Conservation (phyloP, 2,329 filamentous ascomycete genomes). For the Aspergillus oerlinghausenensis region DNA sequence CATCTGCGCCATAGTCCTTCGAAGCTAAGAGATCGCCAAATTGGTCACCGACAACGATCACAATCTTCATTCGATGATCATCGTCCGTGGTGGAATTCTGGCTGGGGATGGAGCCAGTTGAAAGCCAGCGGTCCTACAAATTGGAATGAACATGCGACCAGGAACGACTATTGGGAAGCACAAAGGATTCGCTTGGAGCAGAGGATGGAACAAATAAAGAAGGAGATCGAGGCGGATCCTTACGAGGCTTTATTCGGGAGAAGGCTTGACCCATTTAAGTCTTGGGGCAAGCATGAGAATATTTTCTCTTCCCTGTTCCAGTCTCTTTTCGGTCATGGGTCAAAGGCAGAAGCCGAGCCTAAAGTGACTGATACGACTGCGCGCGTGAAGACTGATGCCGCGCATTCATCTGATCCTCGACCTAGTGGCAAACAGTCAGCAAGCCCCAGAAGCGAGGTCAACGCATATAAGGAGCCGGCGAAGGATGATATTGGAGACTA, state of each 20-base stretch:
- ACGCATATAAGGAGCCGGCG: not conserved
- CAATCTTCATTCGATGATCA: conserved; percentile 3
- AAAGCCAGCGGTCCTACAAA: not conserved
- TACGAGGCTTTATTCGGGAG: conserved; percentile 39
- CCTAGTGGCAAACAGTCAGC: conserved; percentile 2
- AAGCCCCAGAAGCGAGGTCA: not conserved
- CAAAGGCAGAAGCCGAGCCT: not conserved
- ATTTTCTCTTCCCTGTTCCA: conserved; percentile 29
- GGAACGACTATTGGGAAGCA: conserved; percentile 17
- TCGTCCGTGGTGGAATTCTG: conserved; percentile 13
- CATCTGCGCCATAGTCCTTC: conserved; percentile 1
- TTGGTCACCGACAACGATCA: not conserved
- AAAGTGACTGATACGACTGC: not conserved
- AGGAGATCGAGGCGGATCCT: conserved; percentile 34
- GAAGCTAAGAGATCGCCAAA: not conserved
- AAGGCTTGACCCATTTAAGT: conserved; percentile 22
- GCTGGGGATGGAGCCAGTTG: conserved; percentile 8
- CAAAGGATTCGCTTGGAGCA: conserved; percentile 19
- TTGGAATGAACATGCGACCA: not conserved
- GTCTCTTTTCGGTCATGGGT: conserved; percentile 21
- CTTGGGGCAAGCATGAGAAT: conserved; percentile 16
- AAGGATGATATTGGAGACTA: conserved; percentile 5
- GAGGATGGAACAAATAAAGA: conserved; percentile 36
- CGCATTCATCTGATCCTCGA: conserved; percentile 1
- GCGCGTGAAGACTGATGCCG: not conserved